Base-by-base conservation (phyloP, 345 rosid species). In the Gossypium rotundifolium region DNA sequence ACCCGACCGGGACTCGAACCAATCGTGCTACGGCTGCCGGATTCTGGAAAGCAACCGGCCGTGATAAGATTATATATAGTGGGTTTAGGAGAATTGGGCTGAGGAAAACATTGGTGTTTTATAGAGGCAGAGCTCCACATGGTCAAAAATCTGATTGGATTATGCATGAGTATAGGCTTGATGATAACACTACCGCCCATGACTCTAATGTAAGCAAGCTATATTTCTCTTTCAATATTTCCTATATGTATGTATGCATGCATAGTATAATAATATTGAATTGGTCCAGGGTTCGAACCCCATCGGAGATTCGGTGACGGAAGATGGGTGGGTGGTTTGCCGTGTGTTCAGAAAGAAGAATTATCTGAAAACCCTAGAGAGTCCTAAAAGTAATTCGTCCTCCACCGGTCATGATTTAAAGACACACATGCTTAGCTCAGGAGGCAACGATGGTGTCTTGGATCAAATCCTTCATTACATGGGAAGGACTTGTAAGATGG, bases 241-340 rank as follows among this genome's bases (percentile, higher is more conserved):
- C 20, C 10, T 57, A 14, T 64, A 64, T 40, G 13, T 10, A 48
- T 48, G 52, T 48, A 48, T 48, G 52, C 14, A 48, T 12, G 14
- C 4, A 9, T 9, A 48, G 52, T 12, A 48, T 48, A 48, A 48
- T 48, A 48, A 0, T 13, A 53, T 29, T 71, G 9, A 17, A 27
- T 48, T 4, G 18, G 17, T 73, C 25, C 65, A 88, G 88, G 82
- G 49, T 60, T 80, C 79, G 4, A 85, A 81, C 65, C 64, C 79
- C 10, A 76, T 76, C 12, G 92, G 88, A 53, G 98, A 95, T 45
- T 72, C 82, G 6, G 55, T 71, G 67, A 54, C 80, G 14, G 99
- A 95, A 81, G 99, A 93, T 65, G 98, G 99, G 4, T 95, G 99
- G 99, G 99, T 95, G 76, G 91, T 95, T 68, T 95, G 99, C 83